Base-by-base conservation (phyloP, 257 asterid species). In the Anisodus acutangulus region DNA sequence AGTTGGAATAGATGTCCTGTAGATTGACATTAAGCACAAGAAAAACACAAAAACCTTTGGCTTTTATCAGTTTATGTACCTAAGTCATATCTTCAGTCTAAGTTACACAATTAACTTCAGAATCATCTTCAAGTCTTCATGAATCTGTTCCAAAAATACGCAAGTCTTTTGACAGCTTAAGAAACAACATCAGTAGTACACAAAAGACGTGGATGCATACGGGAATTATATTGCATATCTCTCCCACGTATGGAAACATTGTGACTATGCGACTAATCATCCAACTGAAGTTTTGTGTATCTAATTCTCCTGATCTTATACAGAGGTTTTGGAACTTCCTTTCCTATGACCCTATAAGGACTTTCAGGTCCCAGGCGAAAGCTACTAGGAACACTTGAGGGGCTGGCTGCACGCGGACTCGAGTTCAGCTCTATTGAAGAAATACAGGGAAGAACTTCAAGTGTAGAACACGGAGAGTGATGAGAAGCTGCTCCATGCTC, bases 391-490 rank as follows among this genome's bases (percentile, higher is more conserved):
- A 72, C 55, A 26, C 84, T 85, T 70, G 91, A 83, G 76, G 89
- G 88, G 87, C 88, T 87, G 31, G 54, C 26, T 45, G 41, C 78
- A 83, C 70, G 85, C 41, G 91, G 86, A 70, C 81, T 51, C 63
- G 87, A 82, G 55, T 86, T 82, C 41, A 85, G 79, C 88, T 88
- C 94, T 0, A 91, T 86, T 7, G 94, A 90, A 85, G 88, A 80
- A 41, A 87, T 7, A 53, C 85, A 82, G 64, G 91, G 90, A 79
- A 83, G 87, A 47, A 37, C 88, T 86, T 89, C 95, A 9, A 91
- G 92, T 60, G 92, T 87, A 4, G 93, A 92, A 79, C 87, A 91
- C 39, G 95, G 95, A 17, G 97, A 94, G 79, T 49, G 91, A 76
- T 84, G 90, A 81, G 91, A 84, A 15, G 85, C 19, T 47, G 79